phyloP scores from a whole-genome alignment of 345 rosid genomes.

The Conringia planisiliqua region DNA sequence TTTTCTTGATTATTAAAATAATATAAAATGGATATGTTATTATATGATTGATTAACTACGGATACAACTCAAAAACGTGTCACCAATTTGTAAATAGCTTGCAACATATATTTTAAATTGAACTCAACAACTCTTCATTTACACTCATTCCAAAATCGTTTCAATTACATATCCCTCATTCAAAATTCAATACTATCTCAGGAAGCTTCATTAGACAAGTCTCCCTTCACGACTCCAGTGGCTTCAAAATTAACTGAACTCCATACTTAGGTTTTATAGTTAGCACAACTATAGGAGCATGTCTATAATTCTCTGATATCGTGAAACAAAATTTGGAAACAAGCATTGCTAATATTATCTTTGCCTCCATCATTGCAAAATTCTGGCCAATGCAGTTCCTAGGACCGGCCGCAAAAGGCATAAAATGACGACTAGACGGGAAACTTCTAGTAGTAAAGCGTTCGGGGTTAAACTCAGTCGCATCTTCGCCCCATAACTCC shows the following conservation, averaged over 20 bases:
- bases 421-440: slow-evolving; percentile 54
- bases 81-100: too few species aligned
- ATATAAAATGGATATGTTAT: too few species aligned
- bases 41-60: too few species aligned
- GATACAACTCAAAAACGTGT: too few species aligned
- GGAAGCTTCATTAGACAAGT: background rate
- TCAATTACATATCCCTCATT: slow-evolving; percentile 8
- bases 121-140: background rate
- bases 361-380: slow-evolving; percentile 86
- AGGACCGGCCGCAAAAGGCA: slow-evolving; percentile 83
- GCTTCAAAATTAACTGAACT: slow-evolving; percentile 59
- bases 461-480: slow-evolving; percentile 76
- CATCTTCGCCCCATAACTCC: slow-evolving; percentile 91
- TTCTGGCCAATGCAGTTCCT: slow-evolving; percentile 74
- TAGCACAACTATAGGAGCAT: slow-evolving; percentile 69
- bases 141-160: slow-evolving; percentile 26
- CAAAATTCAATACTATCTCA: slow-evolving; percentile 2
- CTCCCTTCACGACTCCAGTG: slow-evolving; percentile 24
- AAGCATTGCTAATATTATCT: slow-evolving; percentile 64
- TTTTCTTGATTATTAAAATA: too few species aligned
- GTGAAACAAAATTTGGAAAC: slow-evolving; percentile 55
- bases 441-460: slow-evolving; percentile 53
- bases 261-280: slow-evolving; percentile 79
- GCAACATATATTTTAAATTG: background rate
- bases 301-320: slow-evolving; percentile 57